Conservation (phyloP, 106 monocot genomes). For the Phalaenopsis equestris region DNA sequence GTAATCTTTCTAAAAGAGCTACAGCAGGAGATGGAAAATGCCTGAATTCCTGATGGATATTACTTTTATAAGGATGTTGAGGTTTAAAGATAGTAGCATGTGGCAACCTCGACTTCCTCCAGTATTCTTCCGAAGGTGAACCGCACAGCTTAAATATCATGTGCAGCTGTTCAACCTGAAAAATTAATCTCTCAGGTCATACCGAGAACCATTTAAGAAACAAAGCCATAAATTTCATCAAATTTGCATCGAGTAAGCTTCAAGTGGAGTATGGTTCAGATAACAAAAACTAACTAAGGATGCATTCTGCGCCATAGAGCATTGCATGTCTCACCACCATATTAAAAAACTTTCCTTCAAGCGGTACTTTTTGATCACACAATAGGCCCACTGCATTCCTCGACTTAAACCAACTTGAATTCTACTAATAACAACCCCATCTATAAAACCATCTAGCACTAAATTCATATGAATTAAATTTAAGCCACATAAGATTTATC, state of each 20-base stretch:
- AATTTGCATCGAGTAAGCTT: not conserved
- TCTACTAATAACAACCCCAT: no score
- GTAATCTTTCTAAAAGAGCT: slow-evolving; percentile 9
- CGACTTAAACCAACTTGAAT: no score
- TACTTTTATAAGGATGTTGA: slow-evolving; percentile 44
- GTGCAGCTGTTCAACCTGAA: slow-evolving; percentile 89
- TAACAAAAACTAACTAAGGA: not conserved
- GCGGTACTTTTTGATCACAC: no score
- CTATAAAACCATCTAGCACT: no score
- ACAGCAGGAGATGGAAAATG: slow-evolving; percentile 3
- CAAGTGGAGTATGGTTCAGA: not conserved
- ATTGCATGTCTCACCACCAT: not conserved
- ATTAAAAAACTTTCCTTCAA: not conserved
- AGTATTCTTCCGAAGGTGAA: slow-evolving; percentile 80
- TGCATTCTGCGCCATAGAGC: not conserved
- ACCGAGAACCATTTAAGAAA: not conserved
- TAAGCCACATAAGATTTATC: no score
- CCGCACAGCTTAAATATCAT: slow-evolving; percentile 95
- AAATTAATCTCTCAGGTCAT: not conserved
- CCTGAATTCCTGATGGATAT: slow-evolving; percentile 2
- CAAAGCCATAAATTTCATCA: not conserved
- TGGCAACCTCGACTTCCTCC: slow-evolving; percentile 54
- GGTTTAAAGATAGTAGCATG: slow-evolving; percentile 70
- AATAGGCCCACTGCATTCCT: no score
- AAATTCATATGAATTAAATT: no score